phyloP scores from a whole-genome alignment of 2,329 filamentous ascomycete genomes.

The Pestalotiopsis fici region DNA sequence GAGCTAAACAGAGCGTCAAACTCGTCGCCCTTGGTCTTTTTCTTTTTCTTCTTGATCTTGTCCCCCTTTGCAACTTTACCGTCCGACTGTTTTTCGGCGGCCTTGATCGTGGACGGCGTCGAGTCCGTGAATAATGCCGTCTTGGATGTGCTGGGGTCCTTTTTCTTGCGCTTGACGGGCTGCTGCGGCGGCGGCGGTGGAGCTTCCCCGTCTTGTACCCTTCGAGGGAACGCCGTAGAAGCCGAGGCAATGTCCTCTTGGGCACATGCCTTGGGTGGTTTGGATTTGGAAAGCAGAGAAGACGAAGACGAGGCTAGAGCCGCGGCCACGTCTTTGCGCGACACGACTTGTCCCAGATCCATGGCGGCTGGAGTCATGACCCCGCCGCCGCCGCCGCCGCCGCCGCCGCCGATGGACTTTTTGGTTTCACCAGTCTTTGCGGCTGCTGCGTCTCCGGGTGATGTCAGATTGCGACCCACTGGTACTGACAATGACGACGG shows the following conservation, averaged over 20 bases:
- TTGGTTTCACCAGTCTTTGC: too few species aligned
- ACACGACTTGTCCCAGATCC: conserved; percentile 18
- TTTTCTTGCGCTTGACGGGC: conserved; percentile 10
- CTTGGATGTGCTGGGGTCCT: conserved; percentile 2
- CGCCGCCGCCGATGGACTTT: not conserved
- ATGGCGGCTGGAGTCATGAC: conserved; percentile 5
- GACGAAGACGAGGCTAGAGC: not conserved
- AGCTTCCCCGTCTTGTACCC: not conserved
- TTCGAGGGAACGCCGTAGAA: not conserved
- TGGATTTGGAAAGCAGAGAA: not conserved
- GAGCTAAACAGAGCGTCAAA: conserved; percentile 74
- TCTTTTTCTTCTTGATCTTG: conserved; percentile 48
- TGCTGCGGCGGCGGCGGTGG: not conserved
- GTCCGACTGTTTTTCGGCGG: conserved; percentile 5
- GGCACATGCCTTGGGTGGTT: not conserved
- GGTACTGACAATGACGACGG: not conserved
- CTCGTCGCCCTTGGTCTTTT: conserved; percentile 60
- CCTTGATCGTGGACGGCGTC: not conserved
- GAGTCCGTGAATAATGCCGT: not conserved
- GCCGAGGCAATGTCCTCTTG: not conserved
- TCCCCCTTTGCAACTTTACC: conserved; percentile 14
- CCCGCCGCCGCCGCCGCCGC: conserved; percentile 4
- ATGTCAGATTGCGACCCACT: too few species aligned
- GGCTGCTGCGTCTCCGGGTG: too few species aligned
- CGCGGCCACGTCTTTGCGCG: conserved; percentile 24